Percentiles rank a stretch among this genome's conserved stretches.
phyloP scores from a whole-genome alignment of 2,329 filamentous ascomycete species.

The Tolypocladium pustulatum region DNA sequence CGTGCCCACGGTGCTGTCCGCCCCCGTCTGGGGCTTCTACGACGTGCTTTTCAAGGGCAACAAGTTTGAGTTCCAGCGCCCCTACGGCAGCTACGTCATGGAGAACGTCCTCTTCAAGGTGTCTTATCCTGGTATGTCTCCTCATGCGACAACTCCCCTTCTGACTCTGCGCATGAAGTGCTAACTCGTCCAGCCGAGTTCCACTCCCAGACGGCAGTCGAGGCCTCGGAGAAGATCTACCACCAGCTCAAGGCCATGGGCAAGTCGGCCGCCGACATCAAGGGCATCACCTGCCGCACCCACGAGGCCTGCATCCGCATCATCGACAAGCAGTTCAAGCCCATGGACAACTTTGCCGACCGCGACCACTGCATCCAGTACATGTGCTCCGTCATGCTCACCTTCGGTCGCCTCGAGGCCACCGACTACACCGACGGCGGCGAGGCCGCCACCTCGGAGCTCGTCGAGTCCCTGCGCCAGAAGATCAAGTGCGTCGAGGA shows the following conservation, averaged over 20 bases:
- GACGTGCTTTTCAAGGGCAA: conserved; percentile 95
- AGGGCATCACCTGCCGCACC: conserved; percentile 84
- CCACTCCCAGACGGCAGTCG: conserved; percentile 96
- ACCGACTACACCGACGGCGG: conserved; percentile 87
- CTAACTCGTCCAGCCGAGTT: conserved; percentile 57
- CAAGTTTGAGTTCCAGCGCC: conserved; percentile 90
- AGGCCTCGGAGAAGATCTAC: conserved; percentile 84
- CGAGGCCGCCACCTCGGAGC: conserved; percentile 80
- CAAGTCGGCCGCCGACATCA: conserved; percentile 90
- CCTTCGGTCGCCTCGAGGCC: conserved; percentile 86
- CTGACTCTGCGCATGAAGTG: background rate
- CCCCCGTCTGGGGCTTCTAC: conserved; percentile 96
- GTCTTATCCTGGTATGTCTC: conserved; percentile 73
- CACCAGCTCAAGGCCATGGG: conserved; percentile 71
- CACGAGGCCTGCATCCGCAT: conserved; percentile 98
- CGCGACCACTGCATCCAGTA: conserved; percentile 99
- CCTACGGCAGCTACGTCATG: conserved; percentile 98
- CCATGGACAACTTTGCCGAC: conserved; percentile 99
- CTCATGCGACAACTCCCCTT: background rate
- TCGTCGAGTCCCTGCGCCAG: conserved; percentile 84
- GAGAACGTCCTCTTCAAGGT: conserved; percentile 99
- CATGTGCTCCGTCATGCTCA: conserved; percentile 95
- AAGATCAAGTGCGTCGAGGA: conserved; percentile 96
- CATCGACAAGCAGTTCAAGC: conserved; percentile 99
- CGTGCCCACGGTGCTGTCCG: conserved; percentile 84